Evolutionary conservation across 75 land plant genomes (phyloP).

Genomic region (Pseudotsuga menziesii): DNA sequence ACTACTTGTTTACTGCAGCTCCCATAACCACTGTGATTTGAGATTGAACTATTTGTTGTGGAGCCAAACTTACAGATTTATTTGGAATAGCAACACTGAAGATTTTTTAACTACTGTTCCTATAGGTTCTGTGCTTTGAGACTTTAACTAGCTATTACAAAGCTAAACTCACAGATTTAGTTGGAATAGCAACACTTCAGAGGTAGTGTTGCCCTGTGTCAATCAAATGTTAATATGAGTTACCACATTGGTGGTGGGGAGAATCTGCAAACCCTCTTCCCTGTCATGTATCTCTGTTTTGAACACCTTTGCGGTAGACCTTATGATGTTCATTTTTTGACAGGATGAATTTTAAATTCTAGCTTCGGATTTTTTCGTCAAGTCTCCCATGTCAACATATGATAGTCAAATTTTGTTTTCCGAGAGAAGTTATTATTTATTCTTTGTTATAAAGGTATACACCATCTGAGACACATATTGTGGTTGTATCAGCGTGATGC

Average conservation of each 20-base stretch:
- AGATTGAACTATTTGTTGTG: too few relatives aligned
- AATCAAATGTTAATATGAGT: not conserved
- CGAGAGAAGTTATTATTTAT: not conserved
- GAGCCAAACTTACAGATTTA: too few relatives aligned
- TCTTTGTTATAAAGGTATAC: not conserved
- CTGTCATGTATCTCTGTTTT: not conserved
- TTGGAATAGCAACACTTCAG: not conserved
- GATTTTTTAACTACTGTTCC: not conserved
- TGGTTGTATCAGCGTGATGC: constrained; percentile 46
- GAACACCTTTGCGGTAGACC: not conserved
- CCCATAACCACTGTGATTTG: too few relatives aligned
- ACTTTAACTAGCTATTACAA: not conserved
- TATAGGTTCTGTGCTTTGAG: not conserved
- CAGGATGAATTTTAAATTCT: not conserved
- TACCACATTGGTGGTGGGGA: not conserved
- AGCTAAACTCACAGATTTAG: not conserved
- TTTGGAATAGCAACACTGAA: not conserved
- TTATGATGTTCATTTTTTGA: too few relatives aligned
- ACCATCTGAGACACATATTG: not conserved
- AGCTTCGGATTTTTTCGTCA: not conserved
- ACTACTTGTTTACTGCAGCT: too few relatives aligned
- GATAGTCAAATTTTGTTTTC: not conserved
- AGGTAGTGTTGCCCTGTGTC: not conserved
- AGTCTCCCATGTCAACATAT: not conserved
- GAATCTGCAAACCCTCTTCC: not conserved